Base-by-base conservation (phyloP, 352 stramenopile species). In the Thalassiosira sp. region DNA sequence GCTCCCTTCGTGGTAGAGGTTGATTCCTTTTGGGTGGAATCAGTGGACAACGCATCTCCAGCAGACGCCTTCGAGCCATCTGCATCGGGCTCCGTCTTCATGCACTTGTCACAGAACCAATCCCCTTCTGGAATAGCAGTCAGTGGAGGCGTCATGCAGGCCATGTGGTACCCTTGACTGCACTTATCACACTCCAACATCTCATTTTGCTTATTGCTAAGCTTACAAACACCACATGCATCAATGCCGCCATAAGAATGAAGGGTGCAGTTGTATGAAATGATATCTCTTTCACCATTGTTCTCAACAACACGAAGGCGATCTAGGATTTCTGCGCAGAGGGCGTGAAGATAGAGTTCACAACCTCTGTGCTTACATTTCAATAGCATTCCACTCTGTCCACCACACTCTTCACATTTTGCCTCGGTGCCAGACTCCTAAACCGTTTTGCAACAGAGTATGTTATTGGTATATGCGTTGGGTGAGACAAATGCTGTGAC, bases 161-260 rank as follows among this genome's bases (percentile, higher is more conserved):
- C 51, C 63, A 72, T 63, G 51, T 72, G 63, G 25, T 72, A 72
- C 15, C 51, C 51, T 45, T 72, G 51, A 54, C 40, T 13, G 37
- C 63, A 72, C 31, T 72, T 72, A 45, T 72, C 63, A 33, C 63
- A 72, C 8, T 72, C 60, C 20, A 69, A 51, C 60, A 69, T 69
- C 49, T 59, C 43, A 51, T 31, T 33, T 48, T 69, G 60, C 60
- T 69, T 69, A 58, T 53, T 69, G 18, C 60, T 43, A 31, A 58
- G 60, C 24, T 69, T 58, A 16, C 60, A 69, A 46, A 60, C 28
- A 20, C 60, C 60, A 46, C 60, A 69, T 16, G 42, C 42, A 49
- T 69, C 60, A 16, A 59, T 1, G 18, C 45, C 60, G 2, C 18
- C 60, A 42, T 69, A 69, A 5, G 60, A 69, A 27, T 69, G 60